A percentile compares a stretch with the other conserved stretches of the same genome.
Conservation (phyloP, 306 rosid genomes). For the Pachyrhizus erosus region DNA sequence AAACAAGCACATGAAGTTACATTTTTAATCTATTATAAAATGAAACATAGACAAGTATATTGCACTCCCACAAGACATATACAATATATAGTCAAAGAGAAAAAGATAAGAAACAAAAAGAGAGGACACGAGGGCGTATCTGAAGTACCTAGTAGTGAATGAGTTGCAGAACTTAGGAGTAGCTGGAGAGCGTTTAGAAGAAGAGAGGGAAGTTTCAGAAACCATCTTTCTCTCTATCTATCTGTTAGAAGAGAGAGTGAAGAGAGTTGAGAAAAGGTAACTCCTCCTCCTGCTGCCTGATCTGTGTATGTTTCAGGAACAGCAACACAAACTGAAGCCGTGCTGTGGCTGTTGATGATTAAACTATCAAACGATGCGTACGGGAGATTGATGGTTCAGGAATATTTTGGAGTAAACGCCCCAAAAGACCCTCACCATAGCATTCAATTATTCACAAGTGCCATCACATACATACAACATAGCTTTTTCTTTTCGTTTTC, state of each 20-base stretch:
- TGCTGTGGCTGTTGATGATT: constrained; percentile 30
- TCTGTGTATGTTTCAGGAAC: constrained; percentile 43
- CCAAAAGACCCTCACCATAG: constrained; percentile 37
- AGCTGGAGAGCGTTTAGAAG: constrained; percentile 60
- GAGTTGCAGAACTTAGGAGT: constrained; percentile 74
- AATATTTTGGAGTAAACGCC: constrained; percentile 44
- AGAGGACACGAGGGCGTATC: not conserved
- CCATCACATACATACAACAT: constrained; percentile 29
- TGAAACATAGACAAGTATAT: not conserved
- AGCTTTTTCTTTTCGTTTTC: constrained; percentile 49
- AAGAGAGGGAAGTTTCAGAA: constrained; percentile 65
- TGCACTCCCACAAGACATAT: not conserved
- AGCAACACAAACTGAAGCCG: constrained; percentile 41
- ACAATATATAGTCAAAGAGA: not conserved
- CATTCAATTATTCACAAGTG: constrained; percentile 44
- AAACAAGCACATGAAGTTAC: constrained; percentile 24
- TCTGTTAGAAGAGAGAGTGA: constrained; percentile 21
- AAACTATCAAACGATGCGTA: constrained; percentile 33
- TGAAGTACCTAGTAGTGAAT: constrained; percentile 78
- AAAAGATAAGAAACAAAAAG: constrained; percentile 10
- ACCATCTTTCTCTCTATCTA: constrained; percentile 50
- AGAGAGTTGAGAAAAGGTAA: constrained; percentile 24
- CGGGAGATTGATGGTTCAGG: constrained; percentile 36
- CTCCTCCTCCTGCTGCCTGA: constrained; percentile 31
- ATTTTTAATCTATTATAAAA: constrained; percentile 11